Percentiles rank a stretch among this genome's conserved stretches.
Evolutionary conservation across 2,329 filamentous ascomycete species (phyloP).

Genomic region (Lachnellula hyalina): DNA sequence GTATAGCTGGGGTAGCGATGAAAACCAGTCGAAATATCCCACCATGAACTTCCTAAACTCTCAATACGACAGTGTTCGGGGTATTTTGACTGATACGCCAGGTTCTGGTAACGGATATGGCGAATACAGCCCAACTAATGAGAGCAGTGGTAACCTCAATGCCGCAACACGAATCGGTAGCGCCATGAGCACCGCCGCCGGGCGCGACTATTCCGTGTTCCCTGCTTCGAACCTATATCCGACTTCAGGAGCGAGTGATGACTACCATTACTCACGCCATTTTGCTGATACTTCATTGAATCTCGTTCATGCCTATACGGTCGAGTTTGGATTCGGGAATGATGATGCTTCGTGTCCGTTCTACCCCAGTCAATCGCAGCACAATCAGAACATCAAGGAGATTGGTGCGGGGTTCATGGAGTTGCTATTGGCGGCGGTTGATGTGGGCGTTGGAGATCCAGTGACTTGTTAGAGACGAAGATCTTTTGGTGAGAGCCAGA

Average conservation of each 20-base stretch:
- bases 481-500: too few relatives aligned
- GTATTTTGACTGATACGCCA: slow-evolving; percentile 37
- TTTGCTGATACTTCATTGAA: slow-evolving; percentile 34
- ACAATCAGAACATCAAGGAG: slow-evolving; percentile 41
- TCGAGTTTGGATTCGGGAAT: slow-evolving; percentile 44
- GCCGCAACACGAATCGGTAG: slow-evolving; percentile 33
- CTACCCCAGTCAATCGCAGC: slow-evolving; percentile 40
- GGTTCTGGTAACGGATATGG: slow-evolving; percentile 34
- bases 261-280: slow-evolving; percentile 43
- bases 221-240: slow-evolving; percentile 41
- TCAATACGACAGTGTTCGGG: slow-evolving; percentile 46
- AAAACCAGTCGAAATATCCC: slow-evolving; percentile 41
- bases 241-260: slow-evolving; percentile 41
- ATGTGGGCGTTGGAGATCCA: slow-evolving; percentile 20
- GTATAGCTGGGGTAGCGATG: slow-evolving; percentile 54
- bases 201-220: slow-evolving; percentile 34
- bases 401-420: slow-evolving; percentile 45
- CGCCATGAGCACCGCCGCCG: slow-evolving; percentile 37
- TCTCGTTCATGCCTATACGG: slow-evolving; percentile 38
- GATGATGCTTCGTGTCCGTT: slow-evolving; percentile 35
- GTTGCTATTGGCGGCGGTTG: slow-evolving; percentile 31
- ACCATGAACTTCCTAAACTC: slow-evolving; percentile 48
- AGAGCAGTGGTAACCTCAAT: slow-evolving; percentile 32
- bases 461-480: too few relatives aligned
- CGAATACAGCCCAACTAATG: slow-evolving; percentile 40